phyloP scores from a whole-genome alignment of 257 asterid species.

The Osmanthus fragrans region DNA sequence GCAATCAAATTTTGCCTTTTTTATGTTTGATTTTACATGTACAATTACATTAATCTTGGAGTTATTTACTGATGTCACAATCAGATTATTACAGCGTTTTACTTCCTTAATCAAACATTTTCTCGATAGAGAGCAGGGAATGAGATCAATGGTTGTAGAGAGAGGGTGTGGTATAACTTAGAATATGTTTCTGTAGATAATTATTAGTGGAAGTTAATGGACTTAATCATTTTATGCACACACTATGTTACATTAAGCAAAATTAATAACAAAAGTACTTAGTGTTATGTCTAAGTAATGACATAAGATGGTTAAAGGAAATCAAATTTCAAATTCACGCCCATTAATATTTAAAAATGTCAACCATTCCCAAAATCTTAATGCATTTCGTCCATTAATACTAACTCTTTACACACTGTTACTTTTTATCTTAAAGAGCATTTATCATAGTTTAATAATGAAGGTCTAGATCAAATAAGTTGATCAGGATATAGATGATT shows the following conservation, averaged over 20 bases:
- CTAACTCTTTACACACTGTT: background rate
- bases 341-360: background rate
- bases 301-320: background rate
- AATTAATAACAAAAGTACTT: background rate
- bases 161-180: background rate
- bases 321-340: background rate
- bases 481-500: background rate
- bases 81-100: background rate
- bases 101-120: background rate
- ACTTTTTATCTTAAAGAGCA: background rate
- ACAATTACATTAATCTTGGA: background rate
- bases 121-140: background rate
- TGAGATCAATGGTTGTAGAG: background rate
- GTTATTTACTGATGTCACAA: background rate
- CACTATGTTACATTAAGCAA: background rate
- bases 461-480: background rate
- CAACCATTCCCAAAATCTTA: background rate
- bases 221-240: background rate
- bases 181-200: background rate
- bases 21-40: background rate
- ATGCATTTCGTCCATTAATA: background rate
- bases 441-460: background rate
- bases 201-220: background rate
- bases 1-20: background rate
- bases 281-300: background rate